Evolutionary conservation across 2,329 filamentous ascomycete genomes (phyloP).

Genomic region (Aspergillus vadensis): DNA sequence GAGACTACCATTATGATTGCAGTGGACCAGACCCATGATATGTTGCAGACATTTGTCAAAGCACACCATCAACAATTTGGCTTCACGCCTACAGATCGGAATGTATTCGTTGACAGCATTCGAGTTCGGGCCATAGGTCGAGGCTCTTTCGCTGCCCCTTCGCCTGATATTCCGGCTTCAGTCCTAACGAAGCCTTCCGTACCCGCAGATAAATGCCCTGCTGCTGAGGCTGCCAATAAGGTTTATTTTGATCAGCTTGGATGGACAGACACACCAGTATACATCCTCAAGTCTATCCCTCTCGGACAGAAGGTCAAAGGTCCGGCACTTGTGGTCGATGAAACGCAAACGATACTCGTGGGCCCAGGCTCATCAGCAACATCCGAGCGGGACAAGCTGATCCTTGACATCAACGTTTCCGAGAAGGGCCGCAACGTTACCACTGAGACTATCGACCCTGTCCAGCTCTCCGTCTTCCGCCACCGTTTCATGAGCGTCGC

Average conservation of each 20-base stretch:
- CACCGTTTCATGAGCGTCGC: conserved; percentile 85
- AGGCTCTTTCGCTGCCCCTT: neutral
- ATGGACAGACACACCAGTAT: neutral
- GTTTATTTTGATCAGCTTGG: neutral
- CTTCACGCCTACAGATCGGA: conserved; percentile 36
- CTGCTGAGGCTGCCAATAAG: neutral
- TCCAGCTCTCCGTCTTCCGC: conserved; percentile 76
- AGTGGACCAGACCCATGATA: conserved; percentile 39
- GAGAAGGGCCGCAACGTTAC: neutral
- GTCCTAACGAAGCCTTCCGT: neutral
- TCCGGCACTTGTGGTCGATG: conserved; percentile 39
- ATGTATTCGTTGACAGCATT: conserved; percentile 44
- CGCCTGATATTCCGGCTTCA: neutral
- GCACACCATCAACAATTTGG: conserved; percentile 48
- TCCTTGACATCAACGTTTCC: conserved; percentile 36
- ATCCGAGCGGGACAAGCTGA: conserved; percentile 41
- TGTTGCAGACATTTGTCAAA: conserved; percentile 38
- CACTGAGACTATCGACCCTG: conserved; percentile 60
- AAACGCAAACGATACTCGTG: conserved; percentile 52
- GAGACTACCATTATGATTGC: conserved; percentile 49
- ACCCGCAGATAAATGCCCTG: too few species aligned
- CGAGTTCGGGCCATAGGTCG: conserved; percentile 36
- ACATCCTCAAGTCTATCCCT: neutral
- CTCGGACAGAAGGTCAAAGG: neutral
- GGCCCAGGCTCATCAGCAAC: conserved; percentile 40